Evolutionary conservation across 495 filamentous ascomycete species (phyloP).

Genomic region (Neurospora pannonica): DNA sequence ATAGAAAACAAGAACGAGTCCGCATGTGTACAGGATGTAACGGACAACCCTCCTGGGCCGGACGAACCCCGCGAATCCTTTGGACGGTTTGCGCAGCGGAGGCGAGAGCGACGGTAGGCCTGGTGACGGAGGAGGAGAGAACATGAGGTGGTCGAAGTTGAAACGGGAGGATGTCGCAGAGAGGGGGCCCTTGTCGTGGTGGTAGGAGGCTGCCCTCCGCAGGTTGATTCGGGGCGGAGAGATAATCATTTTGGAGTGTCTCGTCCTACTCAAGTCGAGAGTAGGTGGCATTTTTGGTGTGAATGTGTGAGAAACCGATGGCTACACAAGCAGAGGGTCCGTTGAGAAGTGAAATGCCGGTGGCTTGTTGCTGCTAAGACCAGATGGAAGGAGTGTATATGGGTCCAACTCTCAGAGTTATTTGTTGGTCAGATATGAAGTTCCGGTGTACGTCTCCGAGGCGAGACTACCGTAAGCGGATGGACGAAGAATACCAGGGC

Average conservation of each 20-base stretch:
- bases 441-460: neutral
- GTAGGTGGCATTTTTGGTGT: slow-evolving; percentile 34
- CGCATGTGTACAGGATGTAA: slow-evolving; percentile 31
- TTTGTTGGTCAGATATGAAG: neutral
- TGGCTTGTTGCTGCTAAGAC: neutral
- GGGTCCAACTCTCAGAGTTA: neutral
- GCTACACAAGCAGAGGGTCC: neutral
- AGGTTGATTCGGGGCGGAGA: slow-evolving; percentile 42
- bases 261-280: slow-evolving; percentile 37
- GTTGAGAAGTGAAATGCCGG: neutral
- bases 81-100: slow-evolving; percentile 43
- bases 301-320: neutral
- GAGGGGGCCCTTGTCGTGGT: slow-evolving; percentile 36
- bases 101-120: slow-evolving; percentile 55
- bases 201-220: slow-evolving; percentile 38
- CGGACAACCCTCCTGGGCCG: slow-evolving; percentile 41
- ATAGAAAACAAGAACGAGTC: slow-evolving; percentile 29
- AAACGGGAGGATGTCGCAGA: slow-evolving; percentile 49
- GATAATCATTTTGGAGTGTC: slow-evolving; percentile 42
- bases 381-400: neutral
- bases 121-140: slow-evolving; percentile 55
- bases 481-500: neutral
- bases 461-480: neutral
- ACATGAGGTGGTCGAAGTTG: slow-evolving; percentile 51
- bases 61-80: slow-evolving; percentile 17